Evolutionary conservation across 2,329 filamentous ascomycete species (phyloP).

Genomic region (Ambrosiella xylebori): DNA sequence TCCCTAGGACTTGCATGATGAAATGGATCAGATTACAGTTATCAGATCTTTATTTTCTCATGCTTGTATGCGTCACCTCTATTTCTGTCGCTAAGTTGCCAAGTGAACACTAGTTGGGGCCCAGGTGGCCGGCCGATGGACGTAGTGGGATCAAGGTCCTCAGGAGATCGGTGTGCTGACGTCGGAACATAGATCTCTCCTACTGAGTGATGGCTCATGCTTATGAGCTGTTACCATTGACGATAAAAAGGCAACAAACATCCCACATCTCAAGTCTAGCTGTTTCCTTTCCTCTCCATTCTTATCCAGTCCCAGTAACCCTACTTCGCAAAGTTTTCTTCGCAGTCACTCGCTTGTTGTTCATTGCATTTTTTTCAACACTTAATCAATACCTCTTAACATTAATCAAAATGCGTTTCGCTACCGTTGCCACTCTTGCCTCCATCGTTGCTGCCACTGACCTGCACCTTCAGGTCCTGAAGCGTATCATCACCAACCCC

Average conservation of each 20-base stretch:
- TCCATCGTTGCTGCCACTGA: constrained; percentile 2
- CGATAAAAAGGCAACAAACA: not conserved
- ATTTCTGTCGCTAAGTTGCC: not conserved
- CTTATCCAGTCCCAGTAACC: not conserved
- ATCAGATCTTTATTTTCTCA: constrained; percentile 5
- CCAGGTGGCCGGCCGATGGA: not conserved
- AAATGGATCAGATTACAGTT: constrained; percentile 3
- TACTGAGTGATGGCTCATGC: not conserved
- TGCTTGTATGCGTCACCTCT: not conserved
- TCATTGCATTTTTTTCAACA: not conserved
- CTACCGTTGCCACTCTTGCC: constrained; percentile 1
- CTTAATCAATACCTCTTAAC: not conserved
- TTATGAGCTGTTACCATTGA: not conserved
- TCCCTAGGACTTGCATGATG: not conserved
- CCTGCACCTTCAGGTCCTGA: constrained; percentile 3
- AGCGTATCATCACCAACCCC: constrained; percentile 2
- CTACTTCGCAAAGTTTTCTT: not conserved
- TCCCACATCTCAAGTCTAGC: not conserved
- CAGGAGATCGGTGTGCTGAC: not conserved
- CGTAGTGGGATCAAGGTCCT: not conserved
- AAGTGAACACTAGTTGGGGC: not conserved
- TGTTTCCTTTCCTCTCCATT: not conserved
- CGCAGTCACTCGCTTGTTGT: constrained; percentile 2
- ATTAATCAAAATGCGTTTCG: constrained; percentile 3
- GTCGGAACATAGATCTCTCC: not conserved